A percentile compares a stretch with the other conserved stretches of the same genome.
These are phyloP conservation scores for Xerocomus cyaneibrunnescens DNA, from an alignment of 1,284 basidiomycete species.

Conservation along the genomic window DNA sequence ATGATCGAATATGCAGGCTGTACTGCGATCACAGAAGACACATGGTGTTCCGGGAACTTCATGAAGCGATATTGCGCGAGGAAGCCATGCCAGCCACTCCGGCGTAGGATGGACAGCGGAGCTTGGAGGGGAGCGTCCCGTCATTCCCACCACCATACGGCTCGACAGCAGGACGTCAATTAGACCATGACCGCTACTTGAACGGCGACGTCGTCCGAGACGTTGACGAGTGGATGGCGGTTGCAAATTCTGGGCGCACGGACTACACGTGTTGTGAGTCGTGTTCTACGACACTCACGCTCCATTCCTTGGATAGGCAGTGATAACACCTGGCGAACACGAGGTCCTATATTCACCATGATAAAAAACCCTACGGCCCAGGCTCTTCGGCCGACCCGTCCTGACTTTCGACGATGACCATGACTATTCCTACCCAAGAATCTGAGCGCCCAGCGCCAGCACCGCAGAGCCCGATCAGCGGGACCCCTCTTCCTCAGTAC, in stretches of 20 bases:
- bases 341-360: slow-evolving; percentile 21
- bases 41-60: background rate
- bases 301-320: slow-evolving; percentile 28
- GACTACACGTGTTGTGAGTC: slow-evolving; percentile 27
- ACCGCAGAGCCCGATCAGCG: slow-evolving; percentile 25
- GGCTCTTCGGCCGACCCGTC: slow-evolving; percentile 5
- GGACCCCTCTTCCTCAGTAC: slow-evolving; percentile 57
- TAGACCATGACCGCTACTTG: too few species aligned
- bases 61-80: slow-evolving; percentile 1
- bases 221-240: too few species aligned
- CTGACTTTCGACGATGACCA: slow-evolving; percentile 32
- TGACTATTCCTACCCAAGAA: slow-evolving; percentile 22
- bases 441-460: slow-evolving; percentile 17
- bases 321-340: slow-evolving; percentile 36
- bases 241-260: background rate
- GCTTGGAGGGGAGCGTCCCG: too few species aligned
- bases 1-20: background rate
- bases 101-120: too few species aligned
- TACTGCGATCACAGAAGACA: background rate
- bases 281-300: slow-evolving; percentile 12
- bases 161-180: too few species aligned
- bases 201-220: too few species aligned
- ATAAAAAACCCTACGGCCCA: slow-evolving; percentile 38
- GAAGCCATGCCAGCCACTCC: background rate
- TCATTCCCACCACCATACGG: too few species aligned